These are phyloP conservation scores for Coix lacrymajobi DNA, from an alignment of 176 grass and related monocot genomes.

Conservation along the genomic window DNA sequence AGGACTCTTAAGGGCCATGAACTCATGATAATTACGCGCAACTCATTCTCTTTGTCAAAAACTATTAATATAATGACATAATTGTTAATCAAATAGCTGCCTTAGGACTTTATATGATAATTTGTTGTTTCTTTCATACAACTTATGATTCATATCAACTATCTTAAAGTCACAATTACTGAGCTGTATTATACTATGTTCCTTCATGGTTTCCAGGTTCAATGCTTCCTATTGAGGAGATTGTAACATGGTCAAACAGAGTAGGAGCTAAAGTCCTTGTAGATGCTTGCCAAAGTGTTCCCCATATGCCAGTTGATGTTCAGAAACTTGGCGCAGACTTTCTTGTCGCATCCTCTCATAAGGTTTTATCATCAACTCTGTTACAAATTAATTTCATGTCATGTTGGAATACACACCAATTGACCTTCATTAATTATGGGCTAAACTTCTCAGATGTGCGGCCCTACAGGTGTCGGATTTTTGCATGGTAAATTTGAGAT, in stretches of 20 bases:
- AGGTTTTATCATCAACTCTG: constrained; percentile 45
- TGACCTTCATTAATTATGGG: constrained; percentile 31
- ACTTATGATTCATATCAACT: constrained; percentile 3
- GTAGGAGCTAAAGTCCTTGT: constrained; percentile 90
- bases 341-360: constrained; percentile 95
- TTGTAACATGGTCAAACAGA: constrained; percentile 60
- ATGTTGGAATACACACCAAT: constrained; percentile 15
- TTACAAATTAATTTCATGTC: constrained; percentile 11
- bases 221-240: constrained; percentile 82
- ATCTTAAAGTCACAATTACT: background rate
- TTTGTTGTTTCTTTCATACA: background rate
- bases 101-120: background rate
- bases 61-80: background rate
- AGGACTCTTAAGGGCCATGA: background rate
- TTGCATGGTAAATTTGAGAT: constrained; percentile 78
- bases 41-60: background rate
- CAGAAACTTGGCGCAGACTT: constrained; percentile 90
- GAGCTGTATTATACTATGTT: background rate
- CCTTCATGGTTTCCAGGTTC: constrained; percentile 48
- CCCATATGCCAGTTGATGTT: constrained; percentile 93
- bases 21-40: background rate
- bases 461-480: constrained; percentile 89
- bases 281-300: constrained; percentile 98
- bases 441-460: constrained; percentile 97
- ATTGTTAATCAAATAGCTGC: background rate